A percentile compares a stretch with the other conserved stretches of the same genome.
These are phyloP conservation scores for Ampelomyces quisqualis DNA, from an alignment of 2,329 filamentous ascomycete species.

Conservation along the genomic window DNA sequence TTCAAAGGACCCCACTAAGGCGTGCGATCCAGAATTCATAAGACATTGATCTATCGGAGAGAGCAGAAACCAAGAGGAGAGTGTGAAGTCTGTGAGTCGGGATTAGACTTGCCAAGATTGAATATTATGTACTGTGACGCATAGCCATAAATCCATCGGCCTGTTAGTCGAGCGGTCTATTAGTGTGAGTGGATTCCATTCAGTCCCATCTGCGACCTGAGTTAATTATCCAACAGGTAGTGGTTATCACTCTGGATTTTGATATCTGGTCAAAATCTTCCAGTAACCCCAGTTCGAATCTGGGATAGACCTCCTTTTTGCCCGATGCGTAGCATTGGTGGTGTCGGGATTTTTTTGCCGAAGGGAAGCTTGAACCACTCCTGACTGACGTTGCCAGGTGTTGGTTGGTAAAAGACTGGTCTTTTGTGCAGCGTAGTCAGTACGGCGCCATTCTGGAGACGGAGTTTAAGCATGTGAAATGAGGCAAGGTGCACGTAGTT, in stretches of 20 bases:
- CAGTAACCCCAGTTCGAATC: conserved; percentile 34
- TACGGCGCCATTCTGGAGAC: too few relatives aligned
- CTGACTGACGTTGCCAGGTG: too few relatives aligned
- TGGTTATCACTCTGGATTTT: conserved; percentile 34
- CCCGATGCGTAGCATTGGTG: too few relatives aligned
- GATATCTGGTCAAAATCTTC: conserved; percentile 17
- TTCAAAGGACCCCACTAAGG: too few relatives aligned
- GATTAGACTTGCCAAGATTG: too few relatives aligned
- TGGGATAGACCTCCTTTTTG: conserved; percentile 5
- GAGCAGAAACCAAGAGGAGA: too few relatives aligned
- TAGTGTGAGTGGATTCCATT: neutral
- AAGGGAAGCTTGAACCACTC: neutral
- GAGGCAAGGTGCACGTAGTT: too few relatives aligned
- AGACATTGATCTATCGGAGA: too few relatives aligned
- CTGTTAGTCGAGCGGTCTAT: neutral
- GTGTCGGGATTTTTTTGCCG: neutral
- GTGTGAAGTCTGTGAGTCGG: neutral
- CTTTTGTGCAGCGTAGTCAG: too few relatives aligned
- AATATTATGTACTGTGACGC: neutral
- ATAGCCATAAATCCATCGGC: neutral
- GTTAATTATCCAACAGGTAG: conserved; percentile 11
- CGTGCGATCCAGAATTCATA: too few relatives aligned
- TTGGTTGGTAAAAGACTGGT: too few relatives aligned
- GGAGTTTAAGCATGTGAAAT: too few relatives aligned
- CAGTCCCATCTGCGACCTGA: neutral